Conservation (phyloP, 2,329 filamentous ascomycete genomes). For the Hysterium pulicare region DNA sequence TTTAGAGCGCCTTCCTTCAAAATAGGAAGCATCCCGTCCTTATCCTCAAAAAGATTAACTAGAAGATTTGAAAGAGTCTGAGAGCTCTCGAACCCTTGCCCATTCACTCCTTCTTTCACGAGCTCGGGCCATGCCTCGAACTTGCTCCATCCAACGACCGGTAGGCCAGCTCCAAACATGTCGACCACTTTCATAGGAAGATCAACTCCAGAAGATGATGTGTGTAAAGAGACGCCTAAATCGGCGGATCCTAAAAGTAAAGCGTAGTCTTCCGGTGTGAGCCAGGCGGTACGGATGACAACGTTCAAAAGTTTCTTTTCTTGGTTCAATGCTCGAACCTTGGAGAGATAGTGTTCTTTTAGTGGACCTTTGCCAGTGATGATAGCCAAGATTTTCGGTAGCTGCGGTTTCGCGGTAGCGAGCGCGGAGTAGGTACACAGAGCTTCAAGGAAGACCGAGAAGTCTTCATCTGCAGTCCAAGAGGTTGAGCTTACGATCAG, state of each 20-base stretch:
- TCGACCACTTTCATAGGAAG: slow-evolving; percentile 99
- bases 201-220: slow-evolving; percentile 89
- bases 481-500: slow-evolving; percentile 91
- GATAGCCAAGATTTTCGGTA: slow-evolving; percentile 74
- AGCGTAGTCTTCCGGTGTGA: slow-evolving; percentile 81
- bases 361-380: slow-evolving; percentile 94
- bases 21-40: slow-evolving; percentile 46
- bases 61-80: slow-evolving; percentile 64
- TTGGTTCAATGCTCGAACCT: slow-evolving; percentile 60
- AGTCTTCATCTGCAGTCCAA: slow-evolving; percentile 97
- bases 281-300: slow-evolving; percentile 76
- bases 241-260: slow-evolving; percentile 79
- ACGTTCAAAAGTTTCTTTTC: slow-evolving; percentile 66
- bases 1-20: slow-evolving; percentile 67
- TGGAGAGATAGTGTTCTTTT: slow-evolving; percentile 68
- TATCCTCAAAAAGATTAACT: slow-evolving; percentile 57
- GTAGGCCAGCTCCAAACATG: slow-evolving; percentile 94
- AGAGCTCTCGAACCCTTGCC: slow-evolving; percentile 74
- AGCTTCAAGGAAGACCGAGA: slow-evolving; percentile 79
- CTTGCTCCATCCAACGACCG: slow-evolving; percentile 78
- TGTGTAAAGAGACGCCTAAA: slow-evolving; percentile 87
- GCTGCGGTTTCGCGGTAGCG: slow-evolving; percentile 43
- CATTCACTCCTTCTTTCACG: slow-evolving; percentile 83
- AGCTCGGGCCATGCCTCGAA: slow-evolving; percentile 90
- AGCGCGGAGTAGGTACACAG: slow-evolving; percentile 68